These are phyloP conservation scores for Thelephora ganbajun DNA, from an alignment of 768 basidiomycete species.

Conservation along the genomic window DNA sequence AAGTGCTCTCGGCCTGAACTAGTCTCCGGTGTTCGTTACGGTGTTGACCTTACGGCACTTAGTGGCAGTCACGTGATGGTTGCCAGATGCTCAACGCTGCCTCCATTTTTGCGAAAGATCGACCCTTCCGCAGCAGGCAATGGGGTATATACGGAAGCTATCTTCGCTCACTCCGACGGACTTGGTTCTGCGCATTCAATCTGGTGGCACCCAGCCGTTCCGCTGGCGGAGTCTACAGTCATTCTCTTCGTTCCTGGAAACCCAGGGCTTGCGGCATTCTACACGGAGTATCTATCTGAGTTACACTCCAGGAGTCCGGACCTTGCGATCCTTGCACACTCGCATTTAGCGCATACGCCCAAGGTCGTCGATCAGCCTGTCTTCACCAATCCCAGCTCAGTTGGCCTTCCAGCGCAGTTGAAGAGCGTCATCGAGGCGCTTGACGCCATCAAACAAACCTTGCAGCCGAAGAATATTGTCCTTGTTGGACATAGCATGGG, in stretches of 20 bases:
- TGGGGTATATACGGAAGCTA: background rate
- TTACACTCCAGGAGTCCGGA: conserved; percentile 25
- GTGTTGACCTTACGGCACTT: no score
- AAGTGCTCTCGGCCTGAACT: no score
- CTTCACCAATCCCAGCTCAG: conserved; percentile 15
- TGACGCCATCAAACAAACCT: conserved; percentile 25
- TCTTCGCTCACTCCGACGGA: background rate
- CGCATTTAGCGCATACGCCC: conserved; percentile 53
- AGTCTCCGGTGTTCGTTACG: no score
- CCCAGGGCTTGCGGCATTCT: conserved; percentile 54
- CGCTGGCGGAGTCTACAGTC: conserved; percentile 13
- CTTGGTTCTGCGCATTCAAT: conserved; percentile 1
- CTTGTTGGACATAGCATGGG: conserved; percentile 62
- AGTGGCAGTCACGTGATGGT: no score
- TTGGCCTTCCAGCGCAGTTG: conserved; percentile 34
- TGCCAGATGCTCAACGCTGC: background rate
- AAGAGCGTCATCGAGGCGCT: conserved; percentile 41
- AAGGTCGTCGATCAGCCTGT: conserved; percentile 13
- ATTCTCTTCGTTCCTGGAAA: conserved; percentile 20
- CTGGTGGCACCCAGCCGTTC: conserved; percentile 13
- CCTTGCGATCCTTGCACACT: conserved; percentile 44
- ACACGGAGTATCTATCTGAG: conserved; percentile 44
- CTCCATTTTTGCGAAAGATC: conserved; percentile 3
- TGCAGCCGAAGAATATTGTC: conserved; percentile 25
- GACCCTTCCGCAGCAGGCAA: background rate